Base-by-base conservation (phyloP, 257 asterid species). In the Verbascum thapsus region DNA sequence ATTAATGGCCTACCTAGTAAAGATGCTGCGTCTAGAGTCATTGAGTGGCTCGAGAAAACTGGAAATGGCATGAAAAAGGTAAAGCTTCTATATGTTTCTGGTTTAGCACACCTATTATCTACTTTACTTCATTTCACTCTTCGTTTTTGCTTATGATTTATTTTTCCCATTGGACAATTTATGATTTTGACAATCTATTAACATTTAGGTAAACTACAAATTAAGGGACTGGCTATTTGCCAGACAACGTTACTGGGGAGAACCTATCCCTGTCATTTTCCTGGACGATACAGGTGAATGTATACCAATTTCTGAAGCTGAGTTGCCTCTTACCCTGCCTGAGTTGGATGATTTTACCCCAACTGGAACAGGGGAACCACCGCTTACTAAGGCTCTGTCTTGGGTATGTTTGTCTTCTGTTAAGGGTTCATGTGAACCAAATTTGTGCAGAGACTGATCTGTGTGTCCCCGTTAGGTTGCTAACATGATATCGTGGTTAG, bases 201-300 rank as follows among this genome's bases (percentile, higher is more conserved):
- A 38, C 19, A 51, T 75, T 39, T 68, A 92, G 99, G 94, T 89
- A 65, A 94, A 94, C 69, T 94, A 68, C 74, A 94, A 90, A 78
- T 79, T 94, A 58, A 81, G 99, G 72, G 99, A 94, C 77, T 94
- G 99, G 99, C 89, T 94, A 68, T 94, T 94, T 75, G 99, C 99
- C 26, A 77, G 97, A 53, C 99, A 94, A 69, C 96, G 99, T 52
- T 94, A 94, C 64, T 94, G 99, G 99, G 99, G 99, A 67, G 99
- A 94, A 72, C 99, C 99, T 53, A 94, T 94, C 62, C 97, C 99
- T 4, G 91, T 94, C 54, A 64, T 90, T 38, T 87, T 85, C 76
- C 61, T 73, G 74, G 87, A 85, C 16, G 91, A 73, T 61, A 70
- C 81, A 8, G 81, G 86, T 74, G 96, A 85, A 79, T 76, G 88